Percentiles rank a stretch among this genome's conserved stretches.
Evolutionary conservation across 441 rosid genomes (phyloP).

Genomic region (Syzygium malaccense): DNA sequence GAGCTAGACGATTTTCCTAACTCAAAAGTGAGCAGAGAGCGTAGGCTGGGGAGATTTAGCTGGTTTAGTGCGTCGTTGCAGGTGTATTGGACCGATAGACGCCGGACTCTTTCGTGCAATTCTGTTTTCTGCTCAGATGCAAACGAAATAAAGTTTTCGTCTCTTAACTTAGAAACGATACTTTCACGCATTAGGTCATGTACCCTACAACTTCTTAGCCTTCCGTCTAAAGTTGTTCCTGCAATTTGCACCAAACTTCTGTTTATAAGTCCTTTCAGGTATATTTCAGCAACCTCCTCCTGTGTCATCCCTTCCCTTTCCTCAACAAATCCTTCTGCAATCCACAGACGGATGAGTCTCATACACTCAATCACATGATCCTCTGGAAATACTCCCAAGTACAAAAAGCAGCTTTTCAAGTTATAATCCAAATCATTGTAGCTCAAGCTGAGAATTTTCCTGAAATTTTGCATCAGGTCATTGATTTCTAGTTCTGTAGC

Average conservation of each 20-base stretch:
- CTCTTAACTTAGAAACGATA: background rate
- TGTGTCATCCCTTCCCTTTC: background rate
- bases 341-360: background rate
- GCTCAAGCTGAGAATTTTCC: background rate
- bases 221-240: fast-evolving
- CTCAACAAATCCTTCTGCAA: background rate
- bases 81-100: fast-evolving
- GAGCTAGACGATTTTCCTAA: fast-evolving
- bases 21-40: background rate
- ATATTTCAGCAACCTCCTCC: background rate
- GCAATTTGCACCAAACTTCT: background rate
- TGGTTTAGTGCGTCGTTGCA: fast-evolving
- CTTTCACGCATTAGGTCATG: background rate
- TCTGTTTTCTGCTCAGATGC: background rate
- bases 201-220: background rate
- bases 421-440: background rate
- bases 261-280: background rate
- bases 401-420: background rate
- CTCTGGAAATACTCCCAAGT: background rate
- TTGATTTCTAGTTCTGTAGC: background rate
- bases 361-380: background rate
- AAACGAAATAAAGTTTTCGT: background rate
- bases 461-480: background rate
- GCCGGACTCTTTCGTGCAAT: background rate
- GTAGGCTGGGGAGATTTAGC: background rate